phyloP scores from a whole-genome alignment of 345 rosid genomes.

The Boechera divaricarpa region DNA sequence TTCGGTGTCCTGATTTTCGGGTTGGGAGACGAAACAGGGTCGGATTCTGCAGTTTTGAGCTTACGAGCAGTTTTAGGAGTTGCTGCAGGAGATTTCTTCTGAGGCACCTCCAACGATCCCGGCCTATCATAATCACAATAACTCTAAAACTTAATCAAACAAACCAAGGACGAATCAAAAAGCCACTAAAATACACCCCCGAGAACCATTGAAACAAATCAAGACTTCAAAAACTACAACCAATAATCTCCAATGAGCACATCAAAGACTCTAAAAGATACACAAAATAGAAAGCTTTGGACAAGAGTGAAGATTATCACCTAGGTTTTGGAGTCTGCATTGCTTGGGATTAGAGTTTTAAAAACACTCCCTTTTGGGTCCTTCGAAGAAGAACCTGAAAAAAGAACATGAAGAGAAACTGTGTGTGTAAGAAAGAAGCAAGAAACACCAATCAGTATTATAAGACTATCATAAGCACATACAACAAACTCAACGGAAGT shows the following conservation, averaged over 20 bases:
- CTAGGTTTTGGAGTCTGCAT: slow-evolving; percentile 94
- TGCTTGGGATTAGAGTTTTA: slow-evolving; percentile 37
- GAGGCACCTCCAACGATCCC: slow-evolving; percentile 66
- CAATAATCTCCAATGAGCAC: slow-evolving; percentile 9
- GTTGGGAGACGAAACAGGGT: slow-evolving; percentile 57
- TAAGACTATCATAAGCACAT: slow-evolving; percentile 47
- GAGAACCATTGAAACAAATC: background rate
- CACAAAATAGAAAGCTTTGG: slow-evolving; percentile 13
- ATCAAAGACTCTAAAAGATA: background rate
- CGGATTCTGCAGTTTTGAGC: slow-evolving; percentile 65
- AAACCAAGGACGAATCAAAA: background rate
- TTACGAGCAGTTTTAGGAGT: slow-evolving; percentile 71
- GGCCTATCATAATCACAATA: slow-evolving; percentile 51
- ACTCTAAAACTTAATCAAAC: slow-evolving; percentile 35
- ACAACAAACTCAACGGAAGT: slow-evolving; percentile 47
- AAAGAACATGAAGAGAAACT: slow-evolving; percentile 53
- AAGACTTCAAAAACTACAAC: slow-evolving; percentile 12
- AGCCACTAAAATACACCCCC: background rate
- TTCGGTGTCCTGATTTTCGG: slow-evolving; percentile 62
- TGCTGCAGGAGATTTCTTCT: slow-evolving; percentile 67
- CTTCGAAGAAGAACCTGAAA: slow-evolving; percentile 56
- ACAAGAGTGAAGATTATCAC: slow-evolving; percentile 48
- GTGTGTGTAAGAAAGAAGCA: slow-evolving; percentile 49
- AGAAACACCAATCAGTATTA: slow-evolving; percentile 35
- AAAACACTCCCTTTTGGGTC: slow-evolving; percentile 32